phyloP scores from a whole-genome alignment of 2,329 filamentous ascomycete species.

The Pseudogymnoascus sp. region DNA sequence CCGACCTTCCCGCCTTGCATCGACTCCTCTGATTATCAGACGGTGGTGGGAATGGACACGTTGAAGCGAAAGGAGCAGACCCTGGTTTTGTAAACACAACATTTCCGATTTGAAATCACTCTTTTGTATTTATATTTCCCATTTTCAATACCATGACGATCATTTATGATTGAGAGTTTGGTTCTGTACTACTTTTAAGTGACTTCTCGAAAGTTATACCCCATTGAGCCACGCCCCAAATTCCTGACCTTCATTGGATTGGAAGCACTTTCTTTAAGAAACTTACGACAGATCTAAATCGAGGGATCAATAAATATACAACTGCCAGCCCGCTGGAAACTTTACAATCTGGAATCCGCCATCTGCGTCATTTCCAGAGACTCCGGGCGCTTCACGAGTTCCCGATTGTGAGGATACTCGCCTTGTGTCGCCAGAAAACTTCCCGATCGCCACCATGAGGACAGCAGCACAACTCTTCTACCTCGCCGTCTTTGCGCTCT shows the following conservation, averaged over 20 bases:
- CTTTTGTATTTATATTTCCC: slow-evolving; percentile 10
- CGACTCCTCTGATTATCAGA: background rate
- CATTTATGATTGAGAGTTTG: background rate
- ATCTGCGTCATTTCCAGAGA: background rate
- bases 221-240: background rate
- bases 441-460: slow-evolving; percentile 35
- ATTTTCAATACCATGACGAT: background rate
- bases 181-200: background rate
- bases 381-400: background rate
- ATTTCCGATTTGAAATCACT: slow-evolving; percentile 9
- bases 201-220: slow-evolving; percentile 7
- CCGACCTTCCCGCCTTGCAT: background rate
- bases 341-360: background rate
- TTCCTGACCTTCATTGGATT: slow-evolving; percentile 1
- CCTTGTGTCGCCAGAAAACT: background rate
- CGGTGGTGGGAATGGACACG: slow-evolving; percentile 1
- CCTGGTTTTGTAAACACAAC: slow-evolving; percentile 8
- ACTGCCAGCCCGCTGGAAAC: background rate
- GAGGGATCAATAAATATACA: background rate
- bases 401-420: background rate
- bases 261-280: background rate
- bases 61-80: slow-evolving; percentile 7
- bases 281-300: background rate
- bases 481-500: slow-evolving; percentile 53
- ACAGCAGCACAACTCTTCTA: slow-evolving; percentile 50